phyloP scores from a whole-genome alignment of 352 stramenopile species.

The Globisporangium sylvaticum region DNA sequence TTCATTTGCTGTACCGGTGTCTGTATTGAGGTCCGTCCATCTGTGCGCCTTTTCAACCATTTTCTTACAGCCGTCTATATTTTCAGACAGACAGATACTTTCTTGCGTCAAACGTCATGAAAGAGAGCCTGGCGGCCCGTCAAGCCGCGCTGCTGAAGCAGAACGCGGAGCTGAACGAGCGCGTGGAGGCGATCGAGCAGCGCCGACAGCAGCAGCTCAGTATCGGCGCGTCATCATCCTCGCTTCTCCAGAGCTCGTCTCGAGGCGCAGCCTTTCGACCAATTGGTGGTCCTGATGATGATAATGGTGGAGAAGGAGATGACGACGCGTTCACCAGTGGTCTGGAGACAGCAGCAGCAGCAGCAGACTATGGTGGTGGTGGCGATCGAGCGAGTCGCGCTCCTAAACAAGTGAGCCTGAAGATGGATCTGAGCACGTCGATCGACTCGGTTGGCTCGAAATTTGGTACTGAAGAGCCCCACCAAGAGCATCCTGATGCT shows the following conservation, averaged over 20 bases:
- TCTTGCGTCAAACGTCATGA: constrained; percentile 26
- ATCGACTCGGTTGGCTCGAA: constrained; percentile 42
- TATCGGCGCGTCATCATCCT: constrained; percentile 4
- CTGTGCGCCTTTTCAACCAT: neutral
- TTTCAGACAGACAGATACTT: neutral
- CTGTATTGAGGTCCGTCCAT: neutral
- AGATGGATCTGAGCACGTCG: constrained; percentile 47
- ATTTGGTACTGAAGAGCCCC: neutral
- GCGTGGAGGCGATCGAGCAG: constrained; percentile 64
- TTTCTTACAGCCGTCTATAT: neutral
- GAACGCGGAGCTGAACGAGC: constrained; percentile 61
- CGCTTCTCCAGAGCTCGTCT: neutral
- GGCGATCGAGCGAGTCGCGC: constrained; percentile 1
- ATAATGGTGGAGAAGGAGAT: neutral
- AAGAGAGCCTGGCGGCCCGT: constrained; percentile 50
- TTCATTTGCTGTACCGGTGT: neutral
- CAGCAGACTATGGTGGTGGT: neutral
- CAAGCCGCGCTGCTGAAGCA: constrained; percentile 57
- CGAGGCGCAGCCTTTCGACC: neutral
- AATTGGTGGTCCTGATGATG: too few relatives aligned
- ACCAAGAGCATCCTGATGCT: neutral
- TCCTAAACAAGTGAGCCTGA: constrained; percentile 20
- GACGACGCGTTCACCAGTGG: constrained; percentile 2
- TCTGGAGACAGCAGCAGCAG: neutral
- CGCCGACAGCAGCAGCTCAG: constrained; percentile 45